A percentile compares a stretch with the other conserved stretches of the same genome.
These are phyloP conservation scores for Penicillium malachiteum DNA, from an alignment of 495 filamentous ascomycete species.

Conservation along the genomic window DNA sequence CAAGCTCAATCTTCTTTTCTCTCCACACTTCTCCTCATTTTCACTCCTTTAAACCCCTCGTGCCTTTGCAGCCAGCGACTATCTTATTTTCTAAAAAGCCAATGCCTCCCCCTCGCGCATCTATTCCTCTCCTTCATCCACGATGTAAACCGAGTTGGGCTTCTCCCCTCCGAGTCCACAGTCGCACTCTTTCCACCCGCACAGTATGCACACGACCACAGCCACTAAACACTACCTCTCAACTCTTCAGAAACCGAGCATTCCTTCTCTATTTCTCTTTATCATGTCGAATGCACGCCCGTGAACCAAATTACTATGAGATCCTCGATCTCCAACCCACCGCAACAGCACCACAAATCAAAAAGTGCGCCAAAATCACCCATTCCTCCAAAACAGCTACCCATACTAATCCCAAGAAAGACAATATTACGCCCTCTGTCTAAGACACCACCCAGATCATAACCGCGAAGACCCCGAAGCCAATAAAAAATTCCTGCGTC, in stretches of 20 bases:
- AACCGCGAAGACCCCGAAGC: conserved; percentile 76
- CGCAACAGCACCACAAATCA: conserved; percentile 75
- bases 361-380: conserved; percentile 58
- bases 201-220: conserved; percentile 12
- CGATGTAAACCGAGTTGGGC: neutral
- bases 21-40: conserved; percentile 12
- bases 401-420: conserved; percentile 14
- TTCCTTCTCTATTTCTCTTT: conserved; percentile 36
- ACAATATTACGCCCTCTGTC: conserved; percentile 91
- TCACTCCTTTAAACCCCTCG: neutral
- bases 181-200: conserved; percentile 5
- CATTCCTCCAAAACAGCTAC: neutral
- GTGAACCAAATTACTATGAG: conserved; percentile 69
- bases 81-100: neutral
- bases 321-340: conserved; percentile 68
- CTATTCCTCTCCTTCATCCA: conserved; percentile 4
- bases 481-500: conserved; percentile 73
- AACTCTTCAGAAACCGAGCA: neutral
- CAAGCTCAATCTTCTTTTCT: conserved; percentile 10
- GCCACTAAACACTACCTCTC: neutral
- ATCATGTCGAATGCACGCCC: conserved; percentile 35
- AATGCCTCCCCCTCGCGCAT: conserved; percentile 20
- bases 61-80: neutral
- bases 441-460: conserved; percentile 89
- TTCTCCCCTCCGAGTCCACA: neutral